Evolutionary conservation across 805 yeast genomes (phyloP).

Genomic region (baker's yeast (Saccharomyces cerevisiae)): DNA sequence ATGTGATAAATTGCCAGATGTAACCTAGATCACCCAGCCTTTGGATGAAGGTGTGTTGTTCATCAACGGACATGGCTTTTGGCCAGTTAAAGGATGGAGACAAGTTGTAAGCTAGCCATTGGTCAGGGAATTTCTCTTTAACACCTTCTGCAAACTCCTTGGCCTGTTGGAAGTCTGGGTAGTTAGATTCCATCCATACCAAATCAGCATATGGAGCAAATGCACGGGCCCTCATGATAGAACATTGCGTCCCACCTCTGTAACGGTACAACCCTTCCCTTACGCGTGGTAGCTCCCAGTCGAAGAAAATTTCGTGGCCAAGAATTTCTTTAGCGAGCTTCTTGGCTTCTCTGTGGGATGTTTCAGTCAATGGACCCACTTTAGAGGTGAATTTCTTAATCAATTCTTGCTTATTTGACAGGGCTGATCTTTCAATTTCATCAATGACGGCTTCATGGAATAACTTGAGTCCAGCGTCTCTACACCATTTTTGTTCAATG

Average conservation of each 20-base stretch:
- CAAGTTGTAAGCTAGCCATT: slow-evolving; percentile 94
- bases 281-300: slow-evolving; percentile 93
- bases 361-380: slow-evolving; percentile 67
- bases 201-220: slow-evolving; percentile 91
- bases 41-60: slow-evolving; percentile 83
- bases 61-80: slow-evolving; percentile 77
- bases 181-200: slow-evolving; percentile 97
- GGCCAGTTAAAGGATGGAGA: slow-evolving; percentile 98
- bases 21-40: slow-evolving; percentile 83
- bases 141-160: slow-evolving; percentile 92
- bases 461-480: slow-evolving; percentile 73
- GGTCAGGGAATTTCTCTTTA: slow-evolving; percentile 67
- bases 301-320: slow-evolving; percentile 78
- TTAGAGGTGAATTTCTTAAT: slow-evolving; percentile 56
- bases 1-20: slow-evolving; percentile 95
- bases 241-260: slow-evolving; percentile 94
- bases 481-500: slow-evolving; percentile 76
- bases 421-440: slow-evolving; percentile 54
- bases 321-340: slow-evolving; percentile 62
- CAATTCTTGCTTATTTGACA: slow-evolving; percentile 48
- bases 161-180: slow-evolving; percentile 90
- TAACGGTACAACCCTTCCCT: slow-evolving; percentile 96
- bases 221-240: slow-evolving; percentile 92
- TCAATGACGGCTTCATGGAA: slow-evolving; percentile 89
- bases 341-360: slow-evolving; percentile 75